Conservation (phyloP, 345 rosid genomes). For the Murraya koenigii region DNA sequence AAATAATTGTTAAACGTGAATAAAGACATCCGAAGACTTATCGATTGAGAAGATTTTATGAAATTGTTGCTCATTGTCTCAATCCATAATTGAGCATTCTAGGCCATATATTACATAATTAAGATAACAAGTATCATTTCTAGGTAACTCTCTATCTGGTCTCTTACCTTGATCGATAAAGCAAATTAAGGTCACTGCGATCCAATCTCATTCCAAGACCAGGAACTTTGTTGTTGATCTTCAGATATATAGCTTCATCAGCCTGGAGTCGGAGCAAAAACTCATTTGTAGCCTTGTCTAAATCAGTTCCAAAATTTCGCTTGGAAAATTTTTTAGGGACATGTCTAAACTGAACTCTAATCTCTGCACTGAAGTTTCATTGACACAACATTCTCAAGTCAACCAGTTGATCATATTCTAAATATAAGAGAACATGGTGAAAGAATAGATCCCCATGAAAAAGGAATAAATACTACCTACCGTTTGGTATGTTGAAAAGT, state of each 20-base stretch:
- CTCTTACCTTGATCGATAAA: conserved; percentile 61
- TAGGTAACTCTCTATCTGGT: neutral
- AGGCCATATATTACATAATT: neutral
- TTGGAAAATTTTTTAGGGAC: conserved; percentile 74
- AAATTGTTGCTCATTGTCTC: neutral
- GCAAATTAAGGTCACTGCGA: conserved; percentile 81
- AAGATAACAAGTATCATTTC: neutral
- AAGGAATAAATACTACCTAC: conserved; percentile 22
- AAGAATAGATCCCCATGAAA: neutral
- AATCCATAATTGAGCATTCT: neutral
- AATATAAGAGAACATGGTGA: neutral
- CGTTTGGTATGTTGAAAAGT: too few relatives aligned
- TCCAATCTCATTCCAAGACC: conserved; percentile 95
- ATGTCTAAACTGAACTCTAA: conserved; percentile 87
- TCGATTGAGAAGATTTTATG: neutral
- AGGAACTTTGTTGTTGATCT: conserved; percentile 95
- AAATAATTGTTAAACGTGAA: neutral
- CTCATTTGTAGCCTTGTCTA: neutral
- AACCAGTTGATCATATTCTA: neutral
- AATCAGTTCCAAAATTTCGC: conserved; percentile 41
- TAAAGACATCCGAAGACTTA: neutral
- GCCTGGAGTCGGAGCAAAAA: conserved; percentile 60
- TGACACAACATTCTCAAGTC: neutral
- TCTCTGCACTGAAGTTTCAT: conserved; percentile 52
- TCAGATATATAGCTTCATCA: conserved; percentile 95